Percentiles rank a stretch among this genome's conserved stretches.
Conservation (phyloP, 306 rosid genomes). For the Psophocarpus tetragonolobus region DNA sequence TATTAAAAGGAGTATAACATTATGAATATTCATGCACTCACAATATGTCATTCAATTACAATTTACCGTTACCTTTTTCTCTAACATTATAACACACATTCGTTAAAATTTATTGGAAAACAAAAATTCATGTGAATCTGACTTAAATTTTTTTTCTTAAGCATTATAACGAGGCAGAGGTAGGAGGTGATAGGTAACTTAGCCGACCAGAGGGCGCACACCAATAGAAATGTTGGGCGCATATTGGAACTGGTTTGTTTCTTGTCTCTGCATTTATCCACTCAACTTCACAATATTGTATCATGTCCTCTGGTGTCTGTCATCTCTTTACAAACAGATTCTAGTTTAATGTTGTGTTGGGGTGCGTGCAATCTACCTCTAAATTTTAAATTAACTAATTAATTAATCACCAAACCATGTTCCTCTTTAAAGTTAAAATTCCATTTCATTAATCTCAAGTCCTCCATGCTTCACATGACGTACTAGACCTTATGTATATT, state of each 20-base stretch:
- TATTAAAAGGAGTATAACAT: too few species aligned
- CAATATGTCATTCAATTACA: too few species aligned
- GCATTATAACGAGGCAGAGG: background rate
- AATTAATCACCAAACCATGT: background rate
- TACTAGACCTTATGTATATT: background rate
- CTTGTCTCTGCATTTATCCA: slow-evolving; percentile 31
- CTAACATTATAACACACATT: too few species aligned
- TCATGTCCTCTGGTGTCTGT: slow-evolving; percentile 7
- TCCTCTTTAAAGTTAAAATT: background rate
- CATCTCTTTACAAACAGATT: slow-evolving; percentile 1
- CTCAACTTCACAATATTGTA: background rate
- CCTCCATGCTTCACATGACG: background rate
- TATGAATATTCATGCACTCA: too few species aligned
- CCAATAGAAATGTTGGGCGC: slow-evolving; percentile 63
- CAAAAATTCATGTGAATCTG: too few species aligned
- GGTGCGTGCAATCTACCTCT: background rate
- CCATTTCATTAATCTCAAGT: background rate
- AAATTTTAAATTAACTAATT: too few species aligned
- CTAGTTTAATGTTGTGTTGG: background rate
- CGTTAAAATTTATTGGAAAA: too few species aligned
- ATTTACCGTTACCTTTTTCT: too few species aligned
- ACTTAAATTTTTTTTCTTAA: too few species aligned
- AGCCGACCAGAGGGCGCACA: slow-evolving; percentile 52
- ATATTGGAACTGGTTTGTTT: slow-evolving; percentile 42
- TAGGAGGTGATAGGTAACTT: slow-evolving; percentile 34